These are phyloP conservation scores for Vitis hybrid DNA, from an alignment of 177 flowering plant genomes.

Conservation along the genomic window DNA sequence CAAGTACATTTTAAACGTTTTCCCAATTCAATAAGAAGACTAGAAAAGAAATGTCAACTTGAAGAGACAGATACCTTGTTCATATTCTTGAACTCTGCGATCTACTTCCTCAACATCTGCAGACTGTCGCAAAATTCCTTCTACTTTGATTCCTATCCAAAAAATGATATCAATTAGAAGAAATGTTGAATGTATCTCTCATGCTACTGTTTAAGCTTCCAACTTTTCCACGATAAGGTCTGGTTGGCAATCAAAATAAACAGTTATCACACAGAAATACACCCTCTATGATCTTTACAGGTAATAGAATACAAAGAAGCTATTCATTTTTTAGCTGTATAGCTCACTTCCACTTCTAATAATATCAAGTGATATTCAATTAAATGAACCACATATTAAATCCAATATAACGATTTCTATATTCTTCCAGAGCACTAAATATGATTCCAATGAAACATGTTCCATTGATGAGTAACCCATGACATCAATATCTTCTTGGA, in stretches of 20 bases:
- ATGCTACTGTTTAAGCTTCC: background rate
- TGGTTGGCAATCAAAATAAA: background rate
- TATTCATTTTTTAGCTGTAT: no score
- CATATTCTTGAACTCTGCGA: conserved; percentile 90
- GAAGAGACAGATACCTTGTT: conserved; percentile 53
- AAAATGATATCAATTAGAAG: background rate
- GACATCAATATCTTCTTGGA: no score
- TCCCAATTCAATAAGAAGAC: background rate
- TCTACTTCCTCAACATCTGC: conserved; percentile 99
- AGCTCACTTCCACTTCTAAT: no score
- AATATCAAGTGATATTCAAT: no score
- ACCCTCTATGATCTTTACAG: no score
- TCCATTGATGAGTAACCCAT: no score
- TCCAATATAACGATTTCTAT: no score
- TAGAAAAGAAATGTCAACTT: background rate
- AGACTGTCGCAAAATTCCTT: conserved; percentile 92
- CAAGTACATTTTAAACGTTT: background rate
- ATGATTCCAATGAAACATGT: no score
- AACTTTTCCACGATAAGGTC: background rate
- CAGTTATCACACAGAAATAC: background rate
- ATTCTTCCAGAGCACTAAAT: no score
- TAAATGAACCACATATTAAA: no score
- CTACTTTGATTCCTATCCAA: conserved; percentile 73
- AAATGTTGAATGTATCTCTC: no score
- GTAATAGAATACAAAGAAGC: no score